Conservation (phyloP, 2,329 filamentous ascomycete species). For the Monilinia laxa region DNA sequence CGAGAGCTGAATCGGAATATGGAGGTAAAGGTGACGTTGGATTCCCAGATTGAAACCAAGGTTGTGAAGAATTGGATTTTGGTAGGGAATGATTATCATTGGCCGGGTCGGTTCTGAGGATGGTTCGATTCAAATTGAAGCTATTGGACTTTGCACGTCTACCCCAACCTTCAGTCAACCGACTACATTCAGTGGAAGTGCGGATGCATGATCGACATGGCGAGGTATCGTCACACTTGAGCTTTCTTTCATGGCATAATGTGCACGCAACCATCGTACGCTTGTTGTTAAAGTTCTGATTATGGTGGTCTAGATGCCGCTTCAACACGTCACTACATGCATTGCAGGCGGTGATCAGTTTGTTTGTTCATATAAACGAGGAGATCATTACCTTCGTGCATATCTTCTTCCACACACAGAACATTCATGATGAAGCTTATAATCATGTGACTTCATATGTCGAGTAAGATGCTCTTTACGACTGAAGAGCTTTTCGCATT, state of each 20-base stretch:
- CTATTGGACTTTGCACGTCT: background rate
- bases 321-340: constrained; percentile 32
- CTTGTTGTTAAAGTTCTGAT: constrained; percentile 30
- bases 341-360: background rate
- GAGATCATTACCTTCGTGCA: constrained; percentile 28
- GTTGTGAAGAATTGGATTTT: background rate
- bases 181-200: constrained; percentile 42
- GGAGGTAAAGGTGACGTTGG: background rate
- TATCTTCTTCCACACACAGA: constrained; percentile 32
- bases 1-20: background rate
- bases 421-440: constrained; percentile 28
- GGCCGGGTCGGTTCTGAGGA: background rate
- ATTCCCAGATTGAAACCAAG: constrained; percentile 7
- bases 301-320: constrained; percentile 34
- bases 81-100: background rate
- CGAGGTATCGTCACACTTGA: constrained; percentile 46
- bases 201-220: constrained; percentile 45
- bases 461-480: constrained; percentile 36
- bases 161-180: background rate
- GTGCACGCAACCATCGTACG: constrained; percentile 46
- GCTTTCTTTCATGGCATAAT: constrained; percentile 48
- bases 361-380: background rate
- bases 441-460: constrained; percentile 33
- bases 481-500: constrained; percentile 33
- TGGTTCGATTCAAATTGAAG: background rate